phyloP scores from a whole-genome alignment of 176 grass and related monocot genomes.

The Tillandsia fasciculata region DNA sequence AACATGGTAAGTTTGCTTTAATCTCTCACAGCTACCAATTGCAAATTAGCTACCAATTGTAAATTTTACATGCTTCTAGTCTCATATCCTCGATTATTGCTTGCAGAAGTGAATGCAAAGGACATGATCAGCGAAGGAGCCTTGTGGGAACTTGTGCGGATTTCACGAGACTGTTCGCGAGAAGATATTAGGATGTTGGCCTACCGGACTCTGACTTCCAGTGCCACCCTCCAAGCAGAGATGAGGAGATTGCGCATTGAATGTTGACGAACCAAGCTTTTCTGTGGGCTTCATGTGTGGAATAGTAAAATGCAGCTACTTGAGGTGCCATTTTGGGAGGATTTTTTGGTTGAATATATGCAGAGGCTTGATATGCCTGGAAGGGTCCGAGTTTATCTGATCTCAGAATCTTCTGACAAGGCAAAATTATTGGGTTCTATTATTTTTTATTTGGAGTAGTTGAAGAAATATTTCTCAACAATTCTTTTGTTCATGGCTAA shows the following conservation, averaged over 20 bases:
- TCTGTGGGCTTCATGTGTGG: no score
- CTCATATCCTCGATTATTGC: slow-evolving; percentile 11
- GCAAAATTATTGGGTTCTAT: no score
- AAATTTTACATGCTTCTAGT: background rate
- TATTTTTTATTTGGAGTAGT: no score
- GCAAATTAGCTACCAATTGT: background rate
- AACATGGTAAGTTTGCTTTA: slow-evolving; percentile 52
- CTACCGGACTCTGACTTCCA: slow-evolving; percentile 68
- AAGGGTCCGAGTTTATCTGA: no score
- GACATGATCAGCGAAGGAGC: slow-evolving; percentile 81
- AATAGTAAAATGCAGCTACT: no score
- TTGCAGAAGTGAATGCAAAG: slow-evolving; percentile 80
- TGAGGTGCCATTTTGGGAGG: no score
- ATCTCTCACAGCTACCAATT: background rate
- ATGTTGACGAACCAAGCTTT: slow-evolving; percentile 29
- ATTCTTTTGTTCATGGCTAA: no score
- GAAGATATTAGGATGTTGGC: slow-evolving; percentile 90
- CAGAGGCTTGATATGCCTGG: no score
- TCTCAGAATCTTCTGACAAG: no score
- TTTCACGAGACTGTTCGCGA: slow-evolving; percentile 86
- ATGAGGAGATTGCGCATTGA: slow-evolving; percentile 79
- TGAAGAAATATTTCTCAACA: no score
- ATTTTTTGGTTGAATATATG: no score
- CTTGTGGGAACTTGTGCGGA: slow-evolving; percentile 94
- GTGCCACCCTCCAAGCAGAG: slow-evolving; percentile 74